phyloP scores from a whole-genome alignment of 768 basidiomycete species.

The Leccinellum luteum region DNA sequence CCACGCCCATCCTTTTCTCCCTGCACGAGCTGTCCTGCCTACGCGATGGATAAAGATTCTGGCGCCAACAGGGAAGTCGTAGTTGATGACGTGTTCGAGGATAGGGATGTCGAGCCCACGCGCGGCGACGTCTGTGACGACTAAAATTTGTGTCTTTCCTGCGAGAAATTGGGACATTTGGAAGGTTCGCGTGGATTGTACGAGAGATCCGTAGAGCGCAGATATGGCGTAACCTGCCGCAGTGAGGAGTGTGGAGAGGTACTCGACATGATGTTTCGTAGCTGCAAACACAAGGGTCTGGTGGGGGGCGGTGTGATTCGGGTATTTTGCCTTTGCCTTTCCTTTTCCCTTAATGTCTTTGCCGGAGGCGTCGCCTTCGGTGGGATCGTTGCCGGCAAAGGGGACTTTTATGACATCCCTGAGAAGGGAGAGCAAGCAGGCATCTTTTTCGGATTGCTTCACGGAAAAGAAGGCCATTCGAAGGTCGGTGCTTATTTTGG shows the following conservation, averaged over 20 bases:
- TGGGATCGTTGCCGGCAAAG: conserved; percentile 36
- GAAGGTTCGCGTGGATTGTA: conserved; percentile 82
- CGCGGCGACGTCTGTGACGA: conserved; percentile 97
- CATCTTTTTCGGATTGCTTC: conserved; percentile 92
- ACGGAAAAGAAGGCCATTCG: conserved; percentile 93
- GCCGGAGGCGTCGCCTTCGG: conserved; percentile 21
- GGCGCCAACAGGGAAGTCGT: conserved; percentile 94
- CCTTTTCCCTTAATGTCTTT: conserved; percentile 46
- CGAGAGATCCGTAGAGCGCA: conserved; percentile 93
- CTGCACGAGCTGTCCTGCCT: conserved; percentile 94
- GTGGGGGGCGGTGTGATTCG: conserved; percentile 64
- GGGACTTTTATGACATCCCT: conserved; percentile 88
- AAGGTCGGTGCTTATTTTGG: conserved; percentile 91
- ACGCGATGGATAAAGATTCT: conserved; percentile 96
- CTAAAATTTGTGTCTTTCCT: conserved; percentile 76
- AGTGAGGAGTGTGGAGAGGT: conserved; percentile 72
- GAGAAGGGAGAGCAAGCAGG: conserved; percentile 77
- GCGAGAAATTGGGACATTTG: conserved; percentile 91
- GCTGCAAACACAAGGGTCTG: conserved; percentile 95
- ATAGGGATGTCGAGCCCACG: conserved; percentile 98
- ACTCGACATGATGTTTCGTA: conserved; percentile 99
- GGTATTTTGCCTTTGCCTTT: conserved; percentile 47
- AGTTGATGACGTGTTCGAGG: conserved; percentile 95
- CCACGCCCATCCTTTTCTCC: conserved; percentile 95
- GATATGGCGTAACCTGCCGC: conserved; percentile 87